Percentiles rank a stretch among this genome's conserved stretches.
These are phyloP conservation scores for Ophiobolus disseminans DNA, from an alignment of 2,329 filamentous ascomycete genomes.

Conservation along the genomic window DNA sequence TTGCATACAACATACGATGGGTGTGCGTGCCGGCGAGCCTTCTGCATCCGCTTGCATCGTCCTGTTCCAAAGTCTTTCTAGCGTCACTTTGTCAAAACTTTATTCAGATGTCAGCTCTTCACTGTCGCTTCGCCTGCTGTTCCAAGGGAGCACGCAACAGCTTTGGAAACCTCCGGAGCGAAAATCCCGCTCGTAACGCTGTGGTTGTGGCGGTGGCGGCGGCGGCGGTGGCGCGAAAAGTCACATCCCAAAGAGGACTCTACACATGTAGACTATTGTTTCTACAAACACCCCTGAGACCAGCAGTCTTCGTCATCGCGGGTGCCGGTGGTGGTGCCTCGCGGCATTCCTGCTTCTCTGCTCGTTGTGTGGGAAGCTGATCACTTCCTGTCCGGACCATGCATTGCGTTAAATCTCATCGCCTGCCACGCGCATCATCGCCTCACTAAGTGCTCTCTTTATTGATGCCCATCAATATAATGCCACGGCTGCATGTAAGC, in stretches of 20 bases:
- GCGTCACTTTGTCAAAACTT: background rate
- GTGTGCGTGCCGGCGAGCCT: background rate
- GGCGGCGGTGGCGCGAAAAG: background rate
- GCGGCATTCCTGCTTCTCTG: background rate
- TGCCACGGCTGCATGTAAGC: slow-evolving; percentile 23
- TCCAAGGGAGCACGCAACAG: too few relatives aligned
- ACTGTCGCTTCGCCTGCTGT: background rate
- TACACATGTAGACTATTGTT: background rate
- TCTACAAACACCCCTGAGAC: slow-evolving; percentile 1
- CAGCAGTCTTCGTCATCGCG: slow-evolving; percentile 1
- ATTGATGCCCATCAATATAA: too few relatives aligned
- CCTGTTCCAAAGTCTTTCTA: background rate
- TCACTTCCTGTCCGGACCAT: too few relatives aligned
- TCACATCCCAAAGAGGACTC: background rate
- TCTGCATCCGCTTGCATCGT: slow-evolving; percentile 5
- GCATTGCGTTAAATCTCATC: too few relatives aligned
- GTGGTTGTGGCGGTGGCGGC: background rate
- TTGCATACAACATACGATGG: slow-evolving; percentile 1
- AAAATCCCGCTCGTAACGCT: background rate
- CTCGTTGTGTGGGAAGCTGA: too few relatives aligned
- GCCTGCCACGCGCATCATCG: too few relatives aligned
- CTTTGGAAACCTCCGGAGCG: too few relatives aligned
- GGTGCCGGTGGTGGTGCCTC: background rate
- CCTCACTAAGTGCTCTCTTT: too few relatives aligned
- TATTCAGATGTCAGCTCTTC: background rate